These are phyloP conservation scores for Leptographium wingfieldii DNA, from an alignment of 2,329 filamentous ascomycete genomes.

Conservation along the genomic window DNA sequence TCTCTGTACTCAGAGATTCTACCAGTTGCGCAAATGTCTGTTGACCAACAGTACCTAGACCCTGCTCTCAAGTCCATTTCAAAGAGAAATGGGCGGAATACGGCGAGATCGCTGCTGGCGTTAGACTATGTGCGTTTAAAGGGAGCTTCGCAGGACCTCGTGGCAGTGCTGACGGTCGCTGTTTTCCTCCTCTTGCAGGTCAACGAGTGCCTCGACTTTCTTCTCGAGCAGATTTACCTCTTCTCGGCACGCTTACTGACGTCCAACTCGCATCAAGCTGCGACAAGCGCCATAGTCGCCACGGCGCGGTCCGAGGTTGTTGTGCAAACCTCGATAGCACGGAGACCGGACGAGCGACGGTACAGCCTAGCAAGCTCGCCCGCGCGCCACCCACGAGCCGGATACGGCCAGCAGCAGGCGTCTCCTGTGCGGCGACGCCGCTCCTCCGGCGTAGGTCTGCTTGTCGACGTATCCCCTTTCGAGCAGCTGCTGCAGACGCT, in stretches of 20 bases:
- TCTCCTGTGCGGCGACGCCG: conserved; percentile 25
- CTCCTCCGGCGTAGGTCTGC: conserved; percentile 20
- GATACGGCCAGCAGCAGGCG: conserved; percentile 3
- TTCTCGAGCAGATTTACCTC: conserved; percentile 32
- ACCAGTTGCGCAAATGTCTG: conserved; percentile 57
- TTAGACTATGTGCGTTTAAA: conserved; percentile 34
- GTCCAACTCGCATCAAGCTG: conserved; percentile 32
- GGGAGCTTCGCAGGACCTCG: neutral
- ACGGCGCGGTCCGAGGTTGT: conserved; percentile 32
- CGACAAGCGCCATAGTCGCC: conserved; percentile 25
- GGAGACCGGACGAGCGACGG: conserved; percentile 8
- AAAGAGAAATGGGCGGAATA: conserved; percentile 28
- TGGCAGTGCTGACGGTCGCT: conserved; percentile 12
- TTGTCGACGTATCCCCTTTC: conserved; percentile 26
- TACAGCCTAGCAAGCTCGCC: conserved; percentile 21
- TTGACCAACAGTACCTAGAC: conserved; percentile 53
- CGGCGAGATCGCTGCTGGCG: conserved; percentile 32
- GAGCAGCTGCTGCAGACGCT: conserved; percentile 36
- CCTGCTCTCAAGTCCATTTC: conserved; percentile 40
- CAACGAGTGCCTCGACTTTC: conserved; percentile 36
- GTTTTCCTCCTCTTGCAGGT: conserved; percentile 24
- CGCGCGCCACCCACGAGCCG: conserved; percentile 15
- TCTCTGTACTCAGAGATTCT: conserved; percentile 58
- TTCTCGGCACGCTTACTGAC: conserved; percentile 29
- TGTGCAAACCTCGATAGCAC: conserved; percentile 10